phyloP scores from a whole-genome alignment of 164 flowering plant species.

The Litsea cubeba region DNA sequence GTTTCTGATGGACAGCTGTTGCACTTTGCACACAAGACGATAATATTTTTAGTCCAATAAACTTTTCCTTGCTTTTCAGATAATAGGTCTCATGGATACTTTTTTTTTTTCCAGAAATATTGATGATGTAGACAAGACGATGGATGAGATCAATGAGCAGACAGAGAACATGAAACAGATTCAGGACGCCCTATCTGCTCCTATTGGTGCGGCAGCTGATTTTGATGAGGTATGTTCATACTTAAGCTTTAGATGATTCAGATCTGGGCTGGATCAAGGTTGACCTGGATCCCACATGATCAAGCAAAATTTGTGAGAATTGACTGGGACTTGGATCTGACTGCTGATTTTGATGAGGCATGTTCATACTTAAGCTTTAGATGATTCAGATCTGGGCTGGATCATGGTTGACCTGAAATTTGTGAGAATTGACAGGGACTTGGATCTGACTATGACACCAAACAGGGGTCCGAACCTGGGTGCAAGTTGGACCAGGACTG shows the following conservation, averaged over 20 bases:
- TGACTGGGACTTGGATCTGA: background rate
- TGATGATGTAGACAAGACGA: constrained; percentile 54
- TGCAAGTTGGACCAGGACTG: background rate
- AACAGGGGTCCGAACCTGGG: background rate
- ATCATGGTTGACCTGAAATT: background rate
- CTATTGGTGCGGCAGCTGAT: constrained; percentile 46
- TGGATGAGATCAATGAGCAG: constrained; percentile 58
- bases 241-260: background rate
- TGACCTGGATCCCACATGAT: background rate
- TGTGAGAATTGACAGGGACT: background rate
- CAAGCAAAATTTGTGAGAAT: too few relatives aligned
- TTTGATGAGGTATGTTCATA: constrained; percentile 35
- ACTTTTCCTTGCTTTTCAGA: background rate
- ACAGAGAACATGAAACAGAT: constrained; percentile 55
- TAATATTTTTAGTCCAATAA: too few relatives aligned
- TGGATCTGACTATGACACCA: background rate
- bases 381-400: background rate
- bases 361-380: background rate
- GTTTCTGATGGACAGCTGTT: background rate
- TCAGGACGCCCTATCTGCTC: constrained; percentile 43
- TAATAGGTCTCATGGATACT: background rate
- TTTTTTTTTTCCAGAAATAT: constrained; percentile 32
- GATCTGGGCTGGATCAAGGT: background rate
- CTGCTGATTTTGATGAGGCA: constrained; percentile 46
- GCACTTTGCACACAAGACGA: background rate